Evolutionary conservation across 2,329 filamentous ascomycete species (phyloP).

Genomic region (Exophiala sp.): DNA sequence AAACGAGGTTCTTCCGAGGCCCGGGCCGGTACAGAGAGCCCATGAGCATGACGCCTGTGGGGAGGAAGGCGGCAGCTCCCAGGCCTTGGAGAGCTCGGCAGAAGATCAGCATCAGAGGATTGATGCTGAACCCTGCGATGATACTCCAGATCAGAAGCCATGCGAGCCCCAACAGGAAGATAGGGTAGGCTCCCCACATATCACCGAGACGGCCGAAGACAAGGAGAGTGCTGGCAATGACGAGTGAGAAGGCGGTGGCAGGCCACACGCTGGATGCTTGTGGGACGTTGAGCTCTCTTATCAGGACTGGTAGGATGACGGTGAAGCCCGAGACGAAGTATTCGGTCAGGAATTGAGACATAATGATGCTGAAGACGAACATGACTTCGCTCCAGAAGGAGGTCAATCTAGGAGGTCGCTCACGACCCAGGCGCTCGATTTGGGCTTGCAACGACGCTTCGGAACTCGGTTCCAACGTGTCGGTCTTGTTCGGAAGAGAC

Average conservation of each 20-base stretch:
- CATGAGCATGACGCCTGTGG: constrained; percentile 64
- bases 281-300: constrained; percentile 61
- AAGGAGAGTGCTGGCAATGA: constrained; percentile 47
- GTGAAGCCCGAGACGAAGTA: constrained; percentile 75
- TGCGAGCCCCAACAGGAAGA: constrained; percentile 60
- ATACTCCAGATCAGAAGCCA: constrained; percentile 69
- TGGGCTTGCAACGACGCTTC: constrained; percentile 27
- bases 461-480: not conserved
- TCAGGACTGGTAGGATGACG: constrained; percentile 63
- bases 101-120: constrained; percentile 66
- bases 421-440: constrained; percentile 60
- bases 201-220: constrained; percentile 57
- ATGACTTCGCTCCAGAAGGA: constrained; percentile 54
- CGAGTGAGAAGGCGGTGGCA: constrained; percentile 49
- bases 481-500: not conserved
- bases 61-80: constrained; percentile 68
- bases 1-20: constrained; percentile 65
- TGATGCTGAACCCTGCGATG: constrained; percentile 65
- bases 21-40: constrained; percentile 64
- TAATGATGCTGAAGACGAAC: constrained; percentile 61
- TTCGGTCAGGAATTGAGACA: constrained; percentile 65
- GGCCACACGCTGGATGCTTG: constrained; percentile 59
- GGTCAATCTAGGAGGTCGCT: constrained; percentile 57
- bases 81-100: constrained; percentile 72
- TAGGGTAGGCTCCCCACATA: constrained; percentile 61